phyloP scores from a whole-genome alignment of 1,284 basidiomycete genomes.

The Ceratobasidium sp. region DNA sequence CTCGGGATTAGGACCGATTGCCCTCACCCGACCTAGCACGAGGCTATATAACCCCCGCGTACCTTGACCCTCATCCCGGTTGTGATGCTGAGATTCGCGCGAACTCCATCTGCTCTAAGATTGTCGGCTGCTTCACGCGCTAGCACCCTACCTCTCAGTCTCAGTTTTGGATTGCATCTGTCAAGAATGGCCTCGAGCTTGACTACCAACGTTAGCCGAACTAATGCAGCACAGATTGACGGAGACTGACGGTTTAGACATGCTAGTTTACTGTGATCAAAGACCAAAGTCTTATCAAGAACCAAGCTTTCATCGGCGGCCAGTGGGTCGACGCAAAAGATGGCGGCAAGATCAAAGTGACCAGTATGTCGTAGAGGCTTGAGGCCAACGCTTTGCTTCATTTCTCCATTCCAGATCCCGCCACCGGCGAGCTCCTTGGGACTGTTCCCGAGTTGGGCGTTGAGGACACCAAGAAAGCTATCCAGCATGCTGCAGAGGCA shows the following conservation, averaged over 20 bases:
- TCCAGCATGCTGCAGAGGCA: slow-evolving; percentile 75
- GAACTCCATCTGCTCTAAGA: slow-evolving; percentile 22
- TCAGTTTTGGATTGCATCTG: slow-evolving; percentile 1
- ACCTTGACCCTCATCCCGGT: background rate
- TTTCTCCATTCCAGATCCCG: slow-evolving; percentile 69
- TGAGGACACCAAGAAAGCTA: slow-evolving; percentile 80
- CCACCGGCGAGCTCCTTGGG: slow-evolving; percentile 79
- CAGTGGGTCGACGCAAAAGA: slow-evolving; percentile 82
- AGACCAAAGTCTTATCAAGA: slow-evolving; percentile 76
- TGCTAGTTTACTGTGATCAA: slow-evolving; percentile 56
- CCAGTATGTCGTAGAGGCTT: slow-evolving; percentile 61
- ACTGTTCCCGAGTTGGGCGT: slow-evolving; percentile 87
- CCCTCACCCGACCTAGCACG: background rate
- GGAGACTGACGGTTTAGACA: background rate
- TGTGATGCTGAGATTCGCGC: slow-evolving; percentile 35
- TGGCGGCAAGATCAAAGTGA: slow-evolving; percentile 74
- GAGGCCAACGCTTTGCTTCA: slow-evolving; percentile 1
- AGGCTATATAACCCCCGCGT: background rate
- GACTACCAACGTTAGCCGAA: slow-evolving; percentile 5
- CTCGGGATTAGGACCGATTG: slow-evolving; percentile 1
- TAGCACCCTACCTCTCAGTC: background rate
- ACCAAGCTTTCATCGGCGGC: slow-evolving; percentile 80
- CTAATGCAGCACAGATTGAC: background rate
- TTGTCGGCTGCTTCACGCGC: background rate
- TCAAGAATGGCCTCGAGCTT: slow-evolving; percentile 30